Evolutionary conservation across 2,329 filamentous ascomycete species (phyloP), one percentile per base, ranked within the genome.

Genomic region (Botryosphaeria dothidea): DNA sequence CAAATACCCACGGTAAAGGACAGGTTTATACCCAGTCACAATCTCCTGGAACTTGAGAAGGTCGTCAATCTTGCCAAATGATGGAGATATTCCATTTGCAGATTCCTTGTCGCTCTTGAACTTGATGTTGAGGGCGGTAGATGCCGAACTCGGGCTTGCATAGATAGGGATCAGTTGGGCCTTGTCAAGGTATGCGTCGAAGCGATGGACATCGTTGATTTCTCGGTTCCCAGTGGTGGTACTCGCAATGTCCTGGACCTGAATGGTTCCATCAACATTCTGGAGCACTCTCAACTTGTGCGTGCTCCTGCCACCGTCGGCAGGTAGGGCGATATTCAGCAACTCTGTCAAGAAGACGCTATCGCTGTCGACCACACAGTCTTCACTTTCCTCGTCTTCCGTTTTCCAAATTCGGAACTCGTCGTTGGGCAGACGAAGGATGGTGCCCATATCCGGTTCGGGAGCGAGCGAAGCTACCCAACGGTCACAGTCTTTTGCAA

Each of bases 41-140:
- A n/a, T 31, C 43, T 61, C 19, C 41, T 62, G 17, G 48, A 49
- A 21, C 29, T 67, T 17, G 34, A 66, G 46, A 63, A 65, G n/a
- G 29, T 61, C 34, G 15, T 23, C 27, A 19, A 25, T 19, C 17
- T 36, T 63, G 58, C n/a, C 65, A 61, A 67, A 64, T 62, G 49
- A 68, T 67, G 38, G 29, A 4, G 43, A 69, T 65, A 36, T 56
- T 19, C 49, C 66, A 58, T 31, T 66, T 52, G 19, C 65, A 60
- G 45, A 69, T 34, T 54, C 62, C 11, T 29, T 34, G 41, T 60
- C 51, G 31, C 54, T 51, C 29, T 60, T 49, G 38, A 65, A 51
- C 29, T 63, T 52, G 15, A 38, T 25, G 13, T 31, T 62, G 11
- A 46, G 45, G 8, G 21, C 57, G 21, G 27, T 36, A 43, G 27